These are phyloP conservation scores for Rhizodiscina lignyota DNA, from an alignment of 495 filamentous ascomycete genomes.

Conservation along the genomic window DNA sequence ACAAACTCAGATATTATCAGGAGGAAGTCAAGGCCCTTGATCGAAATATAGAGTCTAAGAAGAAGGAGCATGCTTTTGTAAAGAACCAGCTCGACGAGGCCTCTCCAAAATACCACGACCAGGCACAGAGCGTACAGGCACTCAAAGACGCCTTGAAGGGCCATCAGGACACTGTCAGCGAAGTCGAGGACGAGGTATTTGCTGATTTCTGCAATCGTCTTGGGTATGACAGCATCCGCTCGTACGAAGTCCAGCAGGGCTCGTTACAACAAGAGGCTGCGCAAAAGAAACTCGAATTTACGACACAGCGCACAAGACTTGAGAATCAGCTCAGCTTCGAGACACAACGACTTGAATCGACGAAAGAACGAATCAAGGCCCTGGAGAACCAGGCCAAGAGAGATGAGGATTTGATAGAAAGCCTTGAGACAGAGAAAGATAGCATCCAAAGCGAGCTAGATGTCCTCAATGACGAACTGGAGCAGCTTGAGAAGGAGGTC, in stretches of 20 bases:
- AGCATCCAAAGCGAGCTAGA: conserved; percentile 56
- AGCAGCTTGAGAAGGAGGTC: conserved; percentile 53
- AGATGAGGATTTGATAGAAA: conserved; percentile 45
- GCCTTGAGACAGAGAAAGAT: conserved; percentile 57
- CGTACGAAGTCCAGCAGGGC: conserved; percentile 86
- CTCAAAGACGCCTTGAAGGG: conserved; percentile 47
- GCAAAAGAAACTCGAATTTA: conserved; percentile 74
- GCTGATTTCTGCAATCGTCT: conserved; percentile 71
- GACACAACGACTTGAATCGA: conserved; percentile 46
- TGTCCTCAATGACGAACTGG: conserved; percentile 57
- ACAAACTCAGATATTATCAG: conserved; percentile 50
- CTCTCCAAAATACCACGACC: conserved; percentile 61
- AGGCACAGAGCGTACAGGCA: conserved; percentile 46
- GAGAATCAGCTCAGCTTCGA: conserved; percentile 69
- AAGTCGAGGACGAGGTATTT: conserved; percentile 82
- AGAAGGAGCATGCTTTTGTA: conserved; percentile 59
- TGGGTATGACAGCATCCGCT: conserved; percentile 75
- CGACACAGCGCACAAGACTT: conserved; percentile 63
- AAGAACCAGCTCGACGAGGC: conserved; percentile 54
- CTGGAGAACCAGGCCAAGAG: conserved; percentile 49
- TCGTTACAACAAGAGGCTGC: conserved; percentile 75
- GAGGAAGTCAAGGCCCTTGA: conserved; percentile 70
- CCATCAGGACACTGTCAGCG: conserved; percentile 60
- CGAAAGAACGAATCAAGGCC: conserved; percentile 48
- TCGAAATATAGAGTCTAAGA: conserved; percentile 71